phyloP scores from a whole-genome alignment of 2,329 filamentous ascomycete genomes.

The Didymella arachidicola region DNA sequence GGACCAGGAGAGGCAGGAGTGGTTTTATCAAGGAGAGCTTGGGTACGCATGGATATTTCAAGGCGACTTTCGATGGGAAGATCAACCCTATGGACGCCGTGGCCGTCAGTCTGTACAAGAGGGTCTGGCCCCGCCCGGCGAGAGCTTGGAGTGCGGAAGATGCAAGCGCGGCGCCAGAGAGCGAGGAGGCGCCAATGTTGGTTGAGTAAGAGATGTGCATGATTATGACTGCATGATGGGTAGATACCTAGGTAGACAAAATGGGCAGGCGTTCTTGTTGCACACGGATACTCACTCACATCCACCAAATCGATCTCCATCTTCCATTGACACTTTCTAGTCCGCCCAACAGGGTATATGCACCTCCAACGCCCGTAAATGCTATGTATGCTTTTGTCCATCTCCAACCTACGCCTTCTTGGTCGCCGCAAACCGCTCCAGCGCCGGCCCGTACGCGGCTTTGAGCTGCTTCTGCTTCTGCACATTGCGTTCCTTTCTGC shows the following conservation, averaged over 20 bases:
- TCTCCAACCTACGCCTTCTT: slow-evolving; percentile 59
- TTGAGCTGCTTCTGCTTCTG: slow-evolving; percentile 59
- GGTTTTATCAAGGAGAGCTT: slow-evolving; percentile 94
- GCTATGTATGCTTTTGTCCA: slow-evolving; percentile 7
- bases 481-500: slow-evolving; percentile 67
- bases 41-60: slow-evolving; percentile 99
- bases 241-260: slow-evolving; percentile 34
- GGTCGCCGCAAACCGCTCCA: slow-evolving; percentile 76
- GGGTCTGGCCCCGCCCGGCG: slow-evolving; percentile 71
- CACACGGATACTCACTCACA: neutral
- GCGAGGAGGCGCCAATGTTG: slow-evolving; percentile 10
- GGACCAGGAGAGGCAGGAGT: slow-evolving; percentile 87
- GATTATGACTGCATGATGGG: slow-evolving; percentile 26
- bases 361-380: slow-evolving; percentile 28
- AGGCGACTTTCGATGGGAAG: slow-evolving; percentile 94
- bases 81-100: slow-evolving; percentile 96
- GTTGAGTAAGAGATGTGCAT: slow-evolving; percentile 12
- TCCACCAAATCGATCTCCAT: neutral
- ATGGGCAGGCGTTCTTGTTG: slow-evolving; percentile 20
- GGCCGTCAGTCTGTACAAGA: slow-evolving; percentile 74
- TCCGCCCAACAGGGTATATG: slow-evolving; percentile 23
- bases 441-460: slow-evolving; percentile 80
- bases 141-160: slow-evolving; percentile 50
- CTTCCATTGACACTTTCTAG: slow-evolving; percentile 10
- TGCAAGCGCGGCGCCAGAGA: neutral